These are phyloP conservation scores for Scleroderma bovista DNA, from an alignment of 768 basidiomycete species.

Conservation along the genomic window DNA sequence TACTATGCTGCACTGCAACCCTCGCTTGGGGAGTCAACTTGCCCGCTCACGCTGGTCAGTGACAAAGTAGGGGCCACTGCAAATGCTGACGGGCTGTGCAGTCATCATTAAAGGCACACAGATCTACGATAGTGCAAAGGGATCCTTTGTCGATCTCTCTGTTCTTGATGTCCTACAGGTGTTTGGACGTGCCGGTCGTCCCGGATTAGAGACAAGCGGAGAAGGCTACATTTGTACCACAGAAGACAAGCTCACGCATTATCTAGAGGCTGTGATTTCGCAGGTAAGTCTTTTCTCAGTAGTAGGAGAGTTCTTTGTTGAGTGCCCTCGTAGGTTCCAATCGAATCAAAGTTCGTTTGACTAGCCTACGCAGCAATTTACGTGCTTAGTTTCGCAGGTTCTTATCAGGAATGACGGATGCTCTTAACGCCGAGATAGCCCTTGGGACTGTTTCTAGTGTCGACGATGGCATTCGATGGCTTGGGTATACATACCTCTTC, in stretches of 20 bases:
- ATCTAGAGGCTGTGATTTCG: constrained; percentile 81
- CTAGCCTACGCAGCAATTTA: not conserved
- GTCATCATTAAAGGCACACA: constrained; percentile 98
- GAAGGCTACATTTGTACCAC: constrained; percentile 97
- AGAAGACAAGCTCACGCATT: constrained; percentile 87
- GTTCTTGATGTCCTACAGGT: constrained; percentile 96
- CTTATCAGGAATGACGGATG: constrained; percentile 76
- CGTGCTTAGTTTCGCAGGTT: constrained; percentile 45
- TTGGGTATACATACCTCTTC: constrained; percentile 95
- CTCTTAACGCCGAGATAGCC: constrained; percentile 92
- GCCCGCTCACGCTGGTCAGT: constrained; percentile 89
- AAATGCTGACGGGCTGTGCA: constrained; percentile 23
- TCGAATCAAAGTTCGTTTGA: constrained; percentile 77
- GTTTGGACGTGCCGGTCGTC: constrained; percentile 92
- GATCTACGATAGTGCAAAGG: constrained; percentile 87
- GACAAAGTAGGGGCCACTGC: constrained; percentile 5
- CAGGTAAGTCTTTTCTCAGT: constrained; percentile 46
- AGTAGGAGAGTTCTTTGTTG: not conserved
- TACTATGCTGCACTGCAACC: constrained; percentile 96
- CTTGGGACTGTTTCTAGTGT: constrained; percentile 90
- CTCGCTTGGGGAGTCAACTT: constrained; percentile 99
- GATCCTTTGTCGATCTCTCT: constrained; percentile 87
- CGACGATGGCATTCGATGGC: constrained; percentile 85
- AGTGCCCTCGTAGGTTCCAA: constrained; percentile 60
- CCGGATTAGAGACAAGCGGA: constrained; percentile 84